Base-by-base conservation (phyloP, 306 rosid species). In the Hippophae tibetana region DNA sequence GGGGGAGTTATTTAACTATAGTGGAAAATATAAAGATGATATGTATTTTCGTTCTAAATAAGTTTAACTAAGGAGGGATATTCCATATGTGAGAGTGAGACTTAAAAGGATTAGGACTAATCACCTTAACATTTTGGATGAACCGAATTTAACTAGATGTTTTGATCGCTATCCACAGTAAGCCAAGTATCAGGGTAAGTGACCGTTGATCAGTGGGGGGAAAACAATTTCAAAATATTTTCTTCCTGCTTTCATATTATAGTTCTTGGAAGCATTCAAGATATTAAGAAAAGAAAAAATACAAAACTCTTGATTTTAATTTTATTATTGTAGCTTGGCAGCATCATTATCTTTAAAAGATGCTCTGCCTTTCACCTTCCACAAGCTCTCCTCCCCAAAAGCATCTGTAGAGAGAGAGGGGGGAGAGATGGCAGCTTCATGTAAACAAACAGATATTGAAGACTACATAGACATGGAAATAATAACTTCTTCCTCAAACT, bases 381-480 rank as follows among this genome's bases (percentile, higher is more conserved):
- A 51, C 53, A 65, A 77, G 82, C 84, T 78, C 92, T 64, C 67
- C 66, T 84, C 76, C 82, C 88, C 85, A 84, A 77, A 75, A 84
- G 79, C 86, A 81, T 82, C 86, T 68, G 55, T 69, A 52, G 13
- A 69, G 18, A 18, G 5, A 41, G 23, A 53, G 52, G 48, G 61
- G 52, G 76, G 61, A 70, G 75, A 70, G 58, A 60, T 27, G 63
- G 55, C 59, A 74, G 58, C 66, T 47, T 76, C 87, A 71, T 10
- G 52, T 60, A 64, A 72, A 60, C 79, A 52, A 55, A 71, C 67
- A n/a, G 79, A 88, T 74, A 75, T 86, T 71, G 99, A 86, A 65
- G 97, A 88, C 49, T 93, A 80, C 77, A 93, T 93, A 61, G 90
- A 93, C 54, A 88, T 93, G 85, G 99, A 93, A 68, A 72, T 88